phyloP scores from a whole-genome alignment of 441 rosid genomes.

The Populus tomentosa region DNA sequence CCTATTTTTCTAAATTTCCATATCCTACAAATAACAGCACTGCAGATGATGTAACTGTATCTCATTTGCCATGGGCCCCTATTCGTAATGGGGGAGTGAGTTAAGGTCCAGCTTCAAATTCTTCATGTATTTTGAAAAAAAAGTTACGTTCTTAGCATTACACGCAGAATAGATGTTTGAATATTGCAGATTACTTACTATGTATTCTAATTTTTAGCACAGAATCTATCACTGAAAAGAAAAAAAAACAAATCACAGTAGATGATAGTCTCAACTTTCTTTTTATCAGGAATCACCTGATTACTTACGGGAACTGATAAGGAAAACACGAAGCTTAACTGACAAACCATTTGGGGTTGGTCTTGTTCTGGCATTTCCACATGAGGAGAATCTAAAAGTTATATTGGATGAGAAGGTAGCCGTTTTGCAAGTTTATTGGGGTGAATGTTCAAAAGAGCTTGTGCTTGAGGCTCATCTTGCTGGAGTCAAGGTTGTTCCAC shows the following conservation, averaged over 20 bases:
- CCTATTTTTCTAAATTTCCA: neutral
- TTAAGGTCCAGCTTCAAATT: neutral
- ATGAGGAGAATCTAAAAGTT: conserved; percentile 47
- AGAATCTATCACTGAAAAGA: neutral
- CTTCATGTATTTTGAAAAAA: neutral
- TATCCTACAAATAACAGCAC: neutral
- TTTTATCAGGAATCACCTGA: conserved; percentile 65
- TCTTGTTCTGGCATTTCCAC: conserved; percentile 72
- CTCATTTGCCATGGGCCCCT: neutral
- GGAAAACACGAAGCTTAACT: conserved; percentile 61
- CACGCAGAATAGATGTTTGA: neutral
- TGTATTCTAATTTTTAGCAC: neutral
- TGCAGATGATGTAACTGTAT: neutral
- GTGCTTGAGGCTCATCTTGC: conserved; percentile 55
- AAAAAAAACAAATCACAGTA: neutral
- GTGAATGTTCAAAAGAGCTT: conserved; percentile 61
- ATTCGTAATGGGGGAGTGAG: neutral
- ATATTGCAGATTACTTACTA: neutral
- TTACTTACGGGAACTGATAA: conserved; percentile 54
- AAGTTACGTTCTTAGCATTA: neutral
- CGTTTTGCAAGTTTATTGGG: conserved; percentile 78
- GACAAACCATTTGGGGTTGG: conserved; percentile 82
- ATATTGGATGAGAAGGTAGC: conserved; percentile 57
- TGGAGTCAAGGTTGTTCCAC: conserved; percentile 75
- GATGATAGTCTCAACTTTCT: conserved; percentile 1